These are phyloP conservation scores for Tulasnella calospora DNA, from an alignment of 768 basidiomycete genomes.

Conservation along the genomic window DNA sequence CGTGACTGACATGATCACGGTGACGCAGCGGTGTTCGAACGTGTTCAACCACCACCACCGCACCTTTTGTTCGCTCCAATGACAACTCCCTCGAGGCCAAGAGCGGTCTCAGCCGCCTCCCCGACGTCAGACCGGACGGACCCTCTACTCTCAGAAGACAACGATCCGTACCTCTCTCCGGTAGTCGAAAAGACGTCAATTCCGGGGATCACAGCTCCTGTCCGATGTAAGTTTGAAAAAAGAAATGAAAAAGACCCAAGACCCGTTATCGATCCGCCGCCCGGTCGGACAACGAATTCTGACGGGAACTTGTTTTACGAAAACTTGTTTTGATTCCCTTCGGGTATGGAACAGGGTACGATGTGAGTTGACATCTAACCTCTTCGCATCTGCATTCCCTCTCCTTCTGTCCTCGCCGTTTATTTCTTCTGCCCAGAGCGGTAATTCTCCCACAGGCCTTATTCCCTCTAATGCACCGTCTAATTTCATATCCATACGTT, in stretches of 20 bases:
- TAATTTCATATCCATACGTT: not conserved
- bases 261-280: conserved; percentile 4
- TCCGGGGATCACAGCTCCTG: conserved; percentile 43
- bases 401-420: not conserved
- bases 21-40: not conserved
- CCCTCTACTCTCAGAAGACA: conserved; percentile 42
- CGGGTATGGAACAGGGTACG: conserved; percentile 22
- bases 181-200: conserved; percentile 19
- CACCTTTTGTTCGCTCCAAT: not conserved
- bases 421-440: not conserved
- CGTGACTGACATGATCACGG: not conserved
- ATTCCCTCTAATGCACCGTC: conserved; percentile 8
- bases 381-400: not conserved
- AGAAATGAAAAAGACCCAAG: not conserved
- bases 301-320: conserved; percentile 38
- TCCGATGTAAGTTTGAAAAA: conserved; percentile 61
- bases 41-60: not conserved
- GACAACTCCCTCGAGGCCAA: not conserved
- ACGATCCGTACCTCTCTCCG: conserved; percentile 32
- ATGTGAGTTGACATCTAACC: conserved; percentile 23
- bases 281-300: conserved; percentile 5
- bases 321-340: not conserved
- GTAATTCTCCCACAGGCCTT: conserved; percentile 9
- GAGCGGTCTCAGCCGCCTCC: not conserved
- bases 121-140: not conserved